Conservation (phyloP, 805 yeast genomes). For the Ogataea sp. region DNA sequence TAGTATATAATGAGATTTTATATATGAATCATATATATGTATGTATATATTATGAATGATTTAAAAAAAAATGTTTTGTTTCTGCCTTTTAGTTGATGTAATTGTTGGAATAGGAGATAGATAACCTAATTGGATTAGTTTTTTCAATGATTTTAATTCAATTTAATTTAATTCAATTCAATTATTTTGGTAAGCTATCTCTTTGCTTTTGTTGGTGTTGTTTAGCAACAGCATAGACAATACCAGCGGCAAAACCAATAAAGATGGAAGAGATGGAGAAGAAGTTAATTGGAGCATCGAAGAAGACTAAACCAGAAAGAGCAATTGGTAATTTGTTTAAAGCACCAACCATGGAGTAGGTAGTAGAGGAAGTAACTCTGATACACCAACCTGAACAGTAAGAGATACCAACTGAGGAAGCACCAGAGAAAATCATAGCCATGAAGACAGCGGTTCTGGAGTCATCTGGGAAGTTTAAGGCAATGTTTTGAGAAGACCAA, state of each 20-base stretch:
- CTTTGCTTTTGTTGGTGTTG: slow-evolving; percentile 67
- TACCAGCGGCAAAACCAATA: slow-evolving; percentile 91
- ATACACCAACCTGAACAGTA: slow-evolving; percentile 99
- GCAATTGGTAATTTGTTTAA: slow-evolving; percentile 97
- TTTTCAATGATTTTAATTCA: neutral
- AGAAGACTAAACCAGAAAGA: slow-evolving; percentile 86
- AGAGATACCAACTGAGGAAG: slow-evolving; percentile 92
- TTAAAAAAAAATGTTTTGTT: neutral
- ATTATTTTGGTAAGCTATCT: slow-evolving; percentile 25
- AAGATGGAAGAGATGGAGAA: slow-evolving; percentile 82
- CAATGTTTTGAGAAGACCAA: slow-evolving; percentile 81
- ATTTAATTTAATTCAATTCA: neutral
- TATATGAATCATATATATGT: too few species aligned
- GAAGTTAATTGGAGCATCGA: slow-evolving; percentile 92
- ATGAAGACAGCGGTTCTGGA: slow-evolving; percentile 60
- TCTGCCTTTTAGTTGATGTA: too few species aligned
- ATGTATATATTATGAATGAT: too few species aligned
- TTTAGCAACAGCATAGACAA: slow-evolving; percentile 93
- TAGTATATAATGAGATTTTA: too few species aligned
- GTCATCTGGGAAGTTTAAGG: slow-evolving; percentile 68
- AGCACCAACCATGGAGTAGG: slow-evolving; percentile 99
- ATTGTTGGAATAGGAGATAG: too few species aligned
- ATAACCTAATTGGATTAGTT: too few species aligned
- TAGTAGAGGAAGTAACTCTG: slow-evolving; percentile 96
- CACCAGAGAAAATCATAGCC: slow-evolving; percentile 88